Evolutionary conservation across 2,329 filamentous ascomycete genomes (phyloP), one percentile per base, ranked within the genome.

Genomic region (Mycocentrospora acerina): DNA sequence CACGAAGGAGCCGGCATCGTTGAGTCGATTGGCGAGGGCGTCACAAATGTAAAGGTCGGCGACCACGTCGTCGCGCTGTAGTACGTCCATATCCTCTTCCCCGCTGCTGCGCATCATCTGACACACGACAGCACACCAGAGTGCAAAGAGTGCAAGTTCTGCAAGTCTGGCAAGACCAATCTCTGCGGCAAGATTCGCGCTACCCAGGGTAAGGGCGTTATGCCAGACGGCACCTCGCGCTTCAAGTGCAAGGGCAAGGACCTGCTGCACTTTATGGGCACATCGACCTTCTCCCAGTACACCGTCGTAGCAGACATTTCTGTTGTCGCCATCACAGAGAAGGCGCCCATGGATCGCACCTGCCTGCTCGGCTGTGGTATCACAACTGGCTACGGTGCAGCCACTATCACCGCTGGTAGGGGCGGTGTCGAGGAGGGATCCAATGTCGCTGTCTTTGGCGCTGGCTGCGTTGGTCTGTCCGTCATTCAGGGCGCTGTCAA

Each of bases 161-260:
- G 93, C 85, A 93, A 89, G 73, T 97, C 91, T 28, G 93, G 91
- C 75, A 98, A 98, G 84, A 97, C 91, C 62, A 95, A 97, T 75
- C 86, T 97, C 42, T 97, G 91, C 75, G 93, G 93, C 70, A 97
- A 97, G 82, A 98, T 98, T 72, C 86, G 93, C 61, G 88, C 89
- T 30, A 97, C 93, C 29, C 93, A 98, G 75, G 93, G 93, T 60
- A 86, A 84, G 71, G 93, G 93, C 64, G 82, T 96, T 57, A 95
- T 98, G 90, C 93, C 93, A 41, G 93, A 98, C 70, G 91, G 91
- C 60, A 97, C 91, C 53, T 86, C 86, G 41, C 87, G 93, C 61
- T 96, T 97, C 83, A 88, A 81, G 72, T 90, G 85, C 79, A 93
- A 91, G 72, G 93, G 93, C 71, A 85, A 96, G 75, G 87, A 95